Base-by-base conservation (phyloP, 2,329 filamentous ascomycete genomes). In the Fusarium marasasianum region DNA sequence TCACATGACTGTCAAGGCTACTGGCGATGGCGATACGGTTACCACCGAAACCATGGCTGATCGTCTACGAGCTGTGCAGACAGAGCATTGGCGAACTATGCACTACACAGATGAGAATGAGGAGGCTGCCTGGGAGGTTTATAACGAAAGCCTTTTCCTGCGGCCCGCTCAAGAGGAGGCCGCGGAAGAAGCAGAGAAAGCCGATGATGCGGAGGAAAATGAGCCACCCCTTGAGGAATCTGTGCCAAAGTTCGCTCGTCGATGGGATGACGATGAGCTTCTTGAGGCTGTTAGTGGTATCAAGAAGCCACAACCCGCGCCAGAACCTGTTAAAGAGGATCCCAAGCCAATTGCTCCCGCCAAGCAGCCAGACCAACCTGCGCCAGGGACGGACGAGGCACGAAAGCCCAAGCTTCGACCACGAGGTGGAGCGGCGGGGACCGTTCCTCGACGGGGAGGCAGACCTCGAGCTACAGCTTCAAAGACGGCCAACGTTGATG, bases 1-100 rank as follows among this genome's bases (percentile, higher is more conserved):
- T 77, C 93, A 96, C 82, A 94, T 97, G 85, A 94, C 94, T 37
- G 91, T 97, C 79, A 97, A 97, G 85, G 91, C 91, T 43, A 89
- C 90, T 4, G 89, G 90, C 53, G 91, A 93, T 76, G 91, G 91
- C 63, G 92, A 92, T 58, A 85, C 88, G 20, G 86, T 90, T 63
- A 87, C 90, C 18, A 91, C 90, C 31, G 89, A 93, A 75, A 95
- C 91, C 41, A 96, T 93, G 86, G 91, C 89, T 71, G 88, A 93
- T 79, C 90, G 94, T 37, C 89, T 98, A 73, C 90, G 92, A 76
- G 85, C 88, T 50, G 94, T 97, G 48, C 93, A 97, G 84, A 89
- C 91, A 59, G 96, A 99, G 81, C 85, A 87, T 64, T 99, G 96
- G 96, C 89, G 90, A 73, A 89, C 87, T 70, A 88, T 98, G 81